phyloP scores from a whole-genome alignment of 2,329 filamentous ascomycete genomes.

The Catunica adiposa region DNA sequence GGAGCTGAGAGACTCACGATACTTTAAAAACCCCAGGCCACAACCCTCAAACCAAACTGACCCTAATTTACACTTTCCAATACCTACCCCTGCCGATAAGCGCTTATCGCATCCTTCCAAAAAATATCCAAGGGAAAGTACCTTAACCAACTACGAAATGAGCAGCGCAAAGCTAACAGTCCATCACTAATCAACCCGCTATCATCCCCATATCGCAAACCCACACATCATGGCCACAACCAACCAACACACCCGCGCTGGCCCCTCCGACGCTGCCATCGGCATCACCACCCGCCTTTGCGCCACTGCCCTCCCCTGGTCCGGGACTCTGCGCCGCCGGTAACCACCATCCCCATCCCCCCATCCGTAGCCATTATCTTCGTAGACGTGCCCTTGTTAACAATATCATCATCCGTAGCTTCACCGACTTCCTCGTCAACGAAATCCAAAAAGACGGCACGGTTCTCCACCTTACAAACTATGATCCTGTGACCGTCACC shows the following conservation, averaged over 20 bases:
- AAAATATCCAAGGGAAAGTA: neutral
- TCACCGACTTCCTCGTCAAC: slow-evolving; percentile 85
- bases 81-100: neutral
- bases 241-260: slow-evolving; percentile 12
- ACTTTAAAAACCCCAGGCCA: no score
- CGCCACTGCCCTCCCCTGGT: slow-evolving; percentile 24
- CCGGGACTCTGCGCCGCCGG: slow-evolving; percentile 18
- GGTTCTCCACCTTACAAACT: slow-evolving; percentile 50
- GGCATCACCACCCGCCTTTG: slow-evolving; percentile 27
- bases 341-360: neutral
- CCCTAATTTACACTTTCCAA: neutral
- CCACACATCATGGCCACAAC: neutral
- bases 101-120: neutral
- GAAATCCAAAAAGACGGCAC: slow-evolving; percentile 64
- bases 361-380: neutral
- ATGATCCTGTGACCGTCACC: slow-evolving; percentile 10
- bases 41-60: neutral
- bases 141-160: no score
- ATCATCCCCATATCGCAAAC: no score
- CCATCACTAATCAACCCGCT: neutral
- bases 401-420: slow-evolving; percentile 30
- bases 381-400: neutral
- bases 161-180: no score
- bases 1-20: no score
- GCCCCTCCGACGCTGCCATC: slow-evolving; percentile 22